These are phyloP conservation scores for Aureobasidium melanogenum DNA, from an alignment of 2,329 filamentous ascomycete species.

Conservation along the genomic window DNA sequence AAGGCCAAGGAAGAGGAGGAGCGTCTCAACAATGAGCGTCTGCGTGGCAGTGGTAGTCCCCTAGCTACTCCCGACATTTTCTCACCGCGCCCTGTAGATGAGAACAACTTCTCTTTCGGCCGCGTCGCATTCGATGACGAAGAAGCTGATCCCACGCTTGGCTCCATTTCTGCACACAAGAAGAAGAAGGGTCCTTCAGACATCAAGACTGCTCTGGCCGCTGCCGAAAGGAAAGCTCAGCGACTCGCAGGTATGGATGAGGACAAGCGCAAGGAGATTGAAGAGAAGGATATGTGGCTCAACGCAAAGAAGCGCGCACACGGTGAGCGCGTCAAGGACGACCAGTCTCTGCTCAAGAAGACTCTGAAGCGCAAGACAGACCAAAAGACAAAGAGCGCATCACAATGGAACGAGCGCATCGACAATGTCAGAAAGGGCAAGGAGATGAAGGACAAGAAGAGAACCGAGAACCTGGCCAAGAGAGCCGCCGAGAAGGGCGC, in stretches of 20 bases:
- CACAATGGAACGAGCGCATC: slow-evolving; percentile 58
- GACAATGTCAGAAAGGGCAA: slow-evolving; percentile 38
- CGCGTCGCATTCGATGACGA: slow-evolving; percentile 89
- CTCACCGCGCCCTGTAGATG: slow-evolving; percentile 35
- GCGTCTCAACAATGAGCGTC: slow-evolving; percentile 43
- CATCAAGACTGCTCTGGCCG: slow-evolving; percentile 74
- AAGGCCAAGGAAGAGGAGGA: slow-evolving; percentile 76
- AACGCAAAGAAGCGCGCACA: slow-evolving; percentile 82
- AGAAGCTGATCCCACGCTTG: slow-evolving; percentile 62
- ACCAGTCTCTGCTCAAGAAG: slow-evolving; percentile 83
- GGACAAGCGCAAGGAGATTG: slow-evolving; percentile 73
- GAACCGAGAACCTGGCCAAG: slow-evolving; percentile 52
- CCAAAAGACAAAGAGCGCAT: slow-evolving; percentile 82
- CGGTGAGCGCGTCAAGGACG: slow-evolving; percentile 81
- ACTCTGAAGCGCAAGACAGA: slow-evolving; percentile 88
- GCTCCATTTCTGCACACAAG: slow-evolving; percentile 49
- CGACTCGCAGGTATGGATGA: slow-evolving; percentile 67
- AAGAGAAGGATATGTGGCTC: slow-evolving; percentile 91
- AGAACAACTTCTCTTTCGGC: slow-evolving; percentile 78
- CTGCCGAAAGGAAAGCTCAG: slow-evolving; percentile 76
- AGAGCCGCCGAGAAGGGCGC: slow-evolving; percentile 67
- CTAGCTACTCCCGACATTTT: slow-evolving; percentile 35
- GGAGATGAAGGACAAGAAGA: slow-evolving; percentile 41
- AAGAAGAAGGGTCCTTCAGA: slow-evolving; percentile 80
- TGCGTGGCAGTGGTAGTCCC: slow-evolving; percentile 51